Evolutionary conservation across 2,329 filamentous ascomycete genomes (phyloP), one percentile per base, ranked within the genome.

Genomic region (Fusarium sarcochroum): DNA sequence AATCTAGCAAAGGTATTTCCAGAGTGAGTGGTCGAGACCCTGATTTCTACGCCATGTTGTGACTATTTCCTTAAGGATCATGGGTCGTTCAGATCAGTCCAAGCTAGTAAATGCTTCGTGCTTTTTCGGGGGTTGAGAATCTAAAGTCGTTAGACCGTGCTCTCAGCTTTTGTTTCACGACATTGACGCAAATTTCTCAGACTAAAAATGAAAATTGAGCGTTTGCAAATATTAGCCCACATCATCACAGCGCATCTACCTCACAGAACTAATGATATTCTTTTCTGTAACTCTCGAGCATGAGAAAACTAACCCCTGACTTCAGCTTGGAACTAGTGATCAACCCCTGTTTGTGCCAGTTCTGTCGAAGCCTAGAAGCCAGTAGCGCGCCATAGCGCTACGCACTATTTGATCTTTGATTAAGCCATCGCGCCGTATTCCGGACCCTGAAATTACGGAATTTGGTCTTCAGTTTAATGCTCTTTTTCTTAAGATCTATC

Each of bases 311-410:
- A 6, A 20, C n/a, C 38, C 18, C 20, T 11, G 20, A 6, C 15
- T 27, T 47, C 20, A 54, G 40, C 51, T 47, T 13, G 6, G 35
- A n/a, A 10, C 32, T 47, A 47, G 41, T 20, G 2, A 21, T 20
- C 20, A 34, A 32, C 8, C 23, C 7, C 7, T 38, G 3, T 38
- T 2, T 6, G 3, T 13, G 5, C 13, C 10, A 34, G 41, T 54
- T 55, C 42, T 18, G 32, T 21, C 15, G 6, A 55, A 30, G 51
- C 23, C 51, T n/a, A 6, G 51, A 55, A 48, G 51, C 51, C 42
- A 48, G 48, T 55, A 55, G 51, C 13, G 42, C 3, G 17, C 1
- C 13, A 15, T 48, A 48, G 32, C 23, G 42, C 32, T 7, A 23
- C 11, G 11, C 32, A 23, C 51, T 48, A 55, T 55, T 37, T 5